Conservation (phyloP, 208 protist genomes). For the Trypanosoma melophagium region DNA sequence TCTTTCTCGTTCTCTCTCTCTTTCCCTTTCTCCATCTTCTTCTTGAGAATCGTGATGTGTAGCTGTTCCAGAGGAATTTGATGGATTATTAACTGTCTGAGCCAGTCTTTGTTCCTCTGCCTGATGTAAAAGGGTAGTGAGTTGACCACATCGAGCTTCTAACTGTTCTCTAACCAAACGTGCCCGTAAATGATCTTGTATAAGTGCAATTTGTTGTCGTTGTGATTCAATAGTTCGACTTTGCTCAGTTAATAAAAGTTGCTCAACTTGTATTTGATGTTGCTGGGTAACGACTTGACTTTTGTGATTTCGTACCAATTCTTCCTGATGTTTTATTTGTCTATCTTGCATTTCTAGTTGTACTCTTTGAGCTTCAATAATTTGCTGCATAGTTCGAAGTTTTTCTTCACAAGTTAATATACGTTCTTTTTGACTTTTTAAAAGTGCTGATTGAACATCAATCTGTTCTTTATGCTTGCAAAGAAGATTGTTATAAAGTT, state of each 20-base stretch:
- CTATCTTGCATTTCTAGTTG: slow-evolving; percentile 58
- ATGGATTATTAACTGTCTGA: background rate
- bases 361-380: slow-evolving; percentile 69
- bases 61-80: slow-evolving; percentile 18
- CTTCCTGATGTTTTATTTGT: slow-evolving; percentile 53
- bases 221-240: slow-evolving; percentile 70
- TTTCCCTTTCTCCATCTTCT: background rate
- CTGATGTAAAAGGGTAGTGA: slow-evolving; percentile 14
- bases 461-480: slow-evolving; percentile 84
- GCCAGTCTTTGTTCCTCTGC: slow-evolving; percentile 6
- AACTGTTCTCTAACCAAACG: slow-evolving; percentile 23
- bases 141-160: slow-evolving; percentile 27
- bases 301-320: slow-evolving; percentile 46
- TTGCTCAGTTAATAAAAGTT: slow-evolving; percentile 63
- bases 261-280: slow-evolving; percentile 75
- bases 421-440: slow-evolving; percentile 80
- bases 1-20: background rate
- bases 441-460: slow-evolving; percentile 77
- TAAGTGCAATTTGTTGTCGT: slow-evolving; percentile 59
- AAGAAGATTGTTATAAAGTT: slow-evolving; percentile 82
- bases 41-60: no score
- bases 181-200: slow-evolving; percentile 49
- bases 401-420: slow-evolving; percentile 84
- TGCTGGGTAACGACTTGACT: slow-evolving; percentile 48
- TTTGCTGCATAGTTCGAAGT: slow-evolving; percentile 79